Conservation (phyloP, 2,329 filamentous ascomycete species). For the Alternaria alternata region DNA sequence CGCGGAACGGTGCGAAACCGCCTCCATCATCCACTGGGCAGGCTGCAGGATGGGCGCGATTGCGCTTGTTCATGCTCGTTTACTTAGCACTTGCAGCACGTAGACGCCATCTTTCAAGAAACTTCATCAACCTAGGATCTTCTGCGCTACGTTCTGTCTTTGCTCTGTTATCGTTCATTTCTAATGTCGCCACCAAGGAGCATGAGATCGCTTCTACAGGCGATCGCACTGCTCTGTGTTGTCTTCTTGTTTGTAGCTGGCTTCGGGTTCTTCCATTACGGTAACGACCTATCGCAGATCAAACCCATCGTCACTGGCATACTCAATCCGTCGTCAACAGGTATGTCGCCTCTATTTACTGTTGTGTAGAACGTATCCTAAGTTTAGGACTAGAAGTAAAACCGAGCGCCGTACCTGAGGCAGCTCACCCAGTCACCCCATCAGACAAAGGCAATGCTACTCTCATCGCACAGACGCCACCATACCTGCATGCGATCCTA, state of each 20-base stretch:
- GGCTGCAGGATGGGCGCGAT: not conserved
- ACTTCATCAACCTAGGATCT: not conserved
- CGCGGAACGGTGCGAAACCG: not conserved
- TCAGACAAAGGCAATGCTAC: slow-evolving; percentile 21
- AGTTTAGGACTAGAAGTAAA: slow-evolving; percentile 8
- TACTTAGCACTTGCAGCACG: not conserved
- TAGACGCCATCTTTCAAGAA: not conserved
- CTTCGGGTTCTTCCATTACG: slow-evolving; percentile 19
- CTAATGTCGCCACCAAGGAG: slow-evolving; percentile 18
- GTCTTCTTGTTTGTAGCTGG: slow-evolving; percentile 21
- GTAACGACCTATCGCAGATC: slow-evolving; percentile 11
- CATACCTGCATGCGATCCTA: slow-evolving; percentile 30
- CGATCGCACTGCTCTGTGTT: slow-evolving; percentile 18
- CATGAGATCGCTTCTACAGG: slow-evolving; percentile 23
- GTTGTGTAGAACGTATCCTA: not conserved
- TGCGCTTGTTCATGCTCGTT: too few relatives aligned
- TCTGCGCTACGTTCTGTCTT: not conserved
- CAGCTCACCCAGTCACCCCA: slow-evolving; percentile 2
- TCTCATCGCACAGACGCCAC: slow-evolving; percentile 19
- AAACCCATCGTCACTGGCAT: slow-evolving; percentile 10
- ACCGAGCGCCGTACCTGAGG: not conserved
- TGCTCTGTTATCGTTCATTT: not conserved
- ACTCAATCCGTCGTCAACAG: slow-evolving; percentile 5
- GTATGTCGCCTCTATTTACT: not conserved
- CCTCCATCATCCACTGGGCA: not conserved